Percentiles rank a stretch among this genome's conserved stretches.
Conservation (phyloP, 2,329 filamentous ascomycete genomes). For the Aspergillus niger region DNA sequence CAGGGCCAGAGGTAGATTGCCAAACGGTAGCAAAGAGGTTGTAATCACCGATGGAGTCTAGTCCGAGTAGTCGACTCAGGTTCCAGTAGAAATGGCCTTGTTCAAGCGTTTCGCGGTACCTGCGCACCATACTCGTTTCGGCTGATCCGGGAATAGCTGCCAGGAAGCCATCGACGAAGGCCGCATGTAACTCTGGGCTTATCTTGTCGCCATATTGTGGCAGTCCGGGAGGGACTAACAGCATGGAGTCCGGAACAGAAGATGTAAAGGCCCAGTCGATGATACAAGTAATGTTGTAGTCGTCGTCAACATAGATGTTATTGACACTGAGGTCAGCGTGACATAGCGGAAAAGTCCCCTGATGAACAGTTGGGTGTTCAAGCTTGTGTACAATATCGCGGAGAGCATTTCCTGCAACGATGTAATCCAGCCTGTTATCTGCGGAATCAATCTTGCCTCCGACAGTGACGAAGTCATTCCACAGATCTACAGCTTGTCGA, state of each 20-base stretch:
- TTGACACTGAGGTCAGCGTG: conserved; percentile 43
- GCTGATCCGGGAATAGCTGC: not conserved
- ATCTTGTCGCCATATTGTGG: conserved; percentile 26
- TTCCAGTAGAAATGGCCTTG: conserved; percentile 15
- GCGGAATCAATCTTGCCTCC: conserved; percentile 24
- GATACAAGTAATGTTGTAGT: conserved; percentile 36
- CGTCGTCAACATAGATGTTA: conserved; percentile 41
- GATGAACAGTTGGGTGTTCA: not conserved
- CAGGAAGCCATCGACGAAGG: conserved; percentile 16
- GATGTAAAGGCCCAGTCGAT: conserved; percentile 35
- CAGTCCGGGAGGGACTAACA: conserved; percentile 24
- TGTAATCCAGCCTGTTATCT: conserved; percentile 30
- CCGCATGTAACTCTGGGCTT: conserved; percentile 2
- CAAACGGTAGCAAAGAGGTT: conserved; percentile 22
- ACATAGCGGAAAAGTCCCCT: conserved; percentile 20
- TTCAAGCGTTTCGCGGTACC: conserved; percentile 18
- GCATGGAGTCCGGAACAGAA: conserved; percentile 23
- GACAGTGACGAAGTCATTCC: conserved; percentile 29
- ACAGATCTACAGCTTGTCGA: conserved; percentile 20
- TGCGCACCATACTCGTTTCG: not conserved
- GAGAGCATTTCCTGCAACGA: conserved; percentile 23
- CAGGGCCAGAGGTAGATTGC: conserved; percentile 3
- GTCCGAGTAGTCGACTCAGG: conserved; percentile 23
- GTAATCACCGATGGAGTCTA: conserved; percentile 24
- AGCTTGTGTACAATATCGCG: conserved; percentile 16